Percentiles rank a stretch among this genome's conserved stretches.
Evolutionary conservation across 495 filamentous ascomycete species (phyloP).

Genomic region (Bathelium albidoporum): DNA sequence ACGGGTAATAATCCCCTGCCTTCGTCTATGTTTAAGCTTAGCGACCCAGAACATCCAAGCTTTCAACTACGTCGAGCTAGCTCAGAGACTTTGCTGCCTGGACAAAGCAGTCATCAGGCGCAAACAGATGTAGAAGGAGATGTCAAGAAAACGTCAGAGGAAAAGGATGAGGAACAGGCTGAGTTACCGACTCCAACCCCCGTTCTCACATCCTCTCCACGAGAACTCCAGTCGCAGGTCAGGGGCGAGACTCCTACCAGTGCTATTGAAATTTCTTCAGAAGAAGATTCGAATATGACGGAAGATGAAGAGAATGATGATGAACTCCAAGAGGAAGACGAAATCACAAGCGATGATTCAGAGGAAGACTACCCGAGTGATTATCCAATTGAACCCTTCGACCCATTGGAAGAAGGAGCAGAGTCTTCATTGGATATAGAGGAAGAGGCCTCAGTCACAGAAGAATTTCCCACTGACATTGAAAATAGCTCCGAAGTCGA

Average conservation of each 20-base stretch:
- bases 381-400: background rate
- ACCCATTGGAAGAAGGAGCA: background rate
- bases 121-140: background rate
- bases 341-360: background rate
- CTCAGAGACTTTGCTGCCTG: background rate
- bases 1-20: background rate
- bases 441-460: background rate
- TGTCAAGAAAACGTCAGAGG: background rate
- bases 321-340: too few species aligned
- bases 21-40: background rate
- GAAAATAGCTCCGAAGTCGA: background rate
- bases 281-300: conserved; percentile 6
- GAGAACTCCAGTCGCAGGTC: background rate
- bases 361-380: background rate
- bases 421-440: background rate
- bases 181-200: background rate
- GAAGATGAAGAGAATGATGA: too few species aligned
- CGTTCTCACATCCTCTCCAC: background rate
- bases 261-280: conserved; percentile 14
- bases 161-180: background rate
- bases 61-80: background rate
- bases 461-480: background rate
- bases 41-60: background rate
- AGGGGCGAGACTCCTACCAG: background rate
- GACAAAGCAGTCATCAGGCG: background rate